Percentiles rank a stretch among this genome's conserved stretches.
These are phyloP conservation scores for Salvia hispanica DNA, from an alignment of 257 asterid species.

Conservation along the genomic window DNA sequence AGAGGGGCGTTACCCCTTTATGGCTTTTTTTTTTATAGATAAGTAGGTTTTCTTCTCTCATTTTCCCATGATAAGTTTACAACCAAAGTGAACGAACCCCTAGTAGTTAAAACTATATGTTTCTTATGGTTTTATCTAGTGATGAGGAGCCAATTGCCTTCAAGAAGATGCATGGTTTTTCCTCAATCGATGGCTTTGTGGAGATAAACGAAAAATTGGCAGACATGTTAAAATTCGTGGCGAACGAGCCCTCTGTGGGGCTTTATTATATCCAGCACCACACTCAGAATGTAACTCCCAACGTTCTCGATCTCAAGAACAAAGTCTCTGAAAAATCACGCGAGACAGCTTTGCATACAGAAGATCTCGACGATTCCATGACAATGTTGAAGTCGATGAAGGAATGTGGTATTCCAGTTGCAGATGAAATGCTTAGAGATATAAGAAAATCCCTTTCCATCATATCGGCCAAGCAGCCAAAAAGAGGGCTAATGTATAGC, in stretches of 20 bases:
- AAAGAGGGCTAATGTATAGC: constrained; percentile 56
- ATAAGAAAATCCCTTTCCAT: constrained; percentile 62
- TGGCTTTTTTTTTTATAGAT: no score
- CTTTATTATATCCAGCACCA: constrained; percentile 93
- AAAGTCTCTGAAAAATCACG: constrained; percentile 59
- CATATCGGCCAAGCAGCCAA: constrained; percentile 62
- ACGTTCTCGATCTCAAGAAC: constrained; percentile 68
- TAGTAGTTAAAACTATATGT: neutral
- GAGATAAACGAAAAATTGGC: constrained; percentile 78
- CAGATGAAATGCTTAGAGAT: constrained; percentile 79
- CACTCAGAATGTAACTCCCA: constrained; percentile 66
- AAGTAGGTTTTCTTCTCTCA: no score
- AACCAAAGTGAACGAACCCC: no score
- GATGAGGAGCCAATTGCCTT: constrained; percentile 76
- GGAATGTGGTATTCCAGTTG: constrained; percentile 79
- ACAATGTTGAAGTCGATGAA: constrained; percentile 69
- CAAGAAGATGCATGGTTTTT: constrained; percentile 77
- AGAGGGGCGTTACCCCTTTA: no score
- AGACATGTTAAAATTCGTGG: constrained; percentile 82
- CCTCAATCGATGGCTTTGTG: constrained; percentile 80
- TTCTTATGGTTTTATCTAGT: constrained; percentile 40
- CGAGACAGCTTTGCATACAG: constrained; percentile 64
- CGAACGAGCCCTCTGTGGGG: constrained; percentile 98
- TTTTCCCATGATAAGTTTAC: no score
- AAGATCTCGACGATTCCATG: constrained; percentile 87